Base-by-base conservation (phyloP, 2,329 filamentous ascomycete genomes). In the Phialemoniopsis sp. region DNA sequence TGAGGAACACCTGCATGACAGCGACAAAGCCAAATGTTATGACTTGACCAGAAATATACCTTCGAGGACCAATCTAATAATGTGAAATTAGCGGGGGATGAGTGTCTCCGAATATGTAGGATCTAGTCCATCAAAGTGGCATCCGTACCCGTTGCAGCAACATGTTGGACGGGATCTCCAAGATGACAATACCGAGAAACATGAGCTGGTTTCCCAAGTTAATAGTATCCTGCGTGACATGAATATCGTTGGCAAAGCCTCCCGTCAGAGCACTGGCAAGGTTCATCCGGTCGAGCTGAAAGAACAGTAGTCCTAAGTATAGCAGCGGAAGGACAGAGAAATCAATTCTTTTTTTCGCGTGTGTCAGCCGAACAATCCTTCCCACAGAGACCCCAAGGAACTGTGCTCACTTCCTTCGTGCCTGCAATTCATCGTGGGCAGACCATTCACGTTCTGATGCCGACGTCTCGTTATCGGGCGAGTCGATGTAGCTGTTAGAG, bases 171-270 rank as follows among this genome's bases (percentile, higher is more conserved):
- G 72, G 72, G 3, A 76, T 75, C 40, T 76, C 70, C 2, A 73
- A 50, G 3, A 72, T 47, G 3, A 75, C 67, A 8, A 71, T 71
- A 0, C 68, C 68, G 26, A 72, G 55, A 43, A 72, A 75, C 68
- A 76, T 71, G 8, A 76, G 50, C 45, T 75, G 71, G 40, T 76
- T 75, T 0, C 72, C 72, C 1, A 75, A 50, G 38, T 76, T 77
- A 42, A 76, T 64, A 0, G 65, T 72, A 16, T 64, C 60, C 43
- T 73, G 68, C 28, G 58, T 53, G 7, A 74, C 57, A 1, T 48
- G 21, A 26, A 73, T 67, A 29, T 66, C 59, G 3, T 54, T 51
- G 2, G 66, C 65, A 34, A 75, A 70, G 1, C 67, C 67, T 5
- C 62, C 69, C 0, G 71, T 76, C 1, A 75, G 52, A 8, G 70